These are phyloP conservation scores for Trapa incisa DNA, from an alignment of 345 rosid species.

Conservation along the genomic window DNA sequence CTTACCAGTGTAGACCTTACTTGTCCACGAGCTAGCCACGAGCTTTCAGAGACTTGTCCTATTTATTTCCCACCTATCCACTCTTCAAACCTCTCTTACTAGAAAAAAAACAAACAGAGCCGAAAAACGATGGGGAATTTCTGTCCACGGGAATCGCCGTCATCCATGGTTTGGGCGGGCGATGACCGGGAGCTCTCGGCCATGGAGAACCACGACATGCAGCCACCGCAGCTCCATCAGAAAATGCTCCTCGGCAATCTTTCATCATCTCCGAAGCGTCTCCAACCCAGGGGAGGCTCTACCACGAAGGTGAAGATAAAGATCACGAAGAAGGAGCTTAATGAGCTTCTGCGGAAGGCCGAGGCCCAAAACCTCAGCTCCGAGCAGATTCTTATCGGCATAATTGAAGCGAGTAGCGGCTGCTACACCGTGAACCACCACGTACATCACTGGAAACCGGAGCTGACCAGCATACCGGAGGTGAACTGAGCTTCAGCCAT, in stretches of 20 bases:
- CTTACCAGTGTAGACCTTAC: too few species aligned
- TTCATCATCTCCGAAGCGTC: background rate
- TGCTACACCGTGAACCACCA: slow-evolving; percentile 12
- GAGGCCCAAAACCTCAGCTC: slow-evolving; percentile 30
- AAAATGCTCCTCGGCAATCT: background rate
- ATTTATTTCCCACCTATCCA: background rate
- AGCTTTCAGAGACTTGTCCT: too few species aligned
- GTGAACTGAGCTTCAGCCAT: slow-evolving; percentile 13
- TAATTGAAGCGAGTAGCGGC: slow-evolving; percentile 6
- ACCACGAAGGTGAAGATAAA: slow-evolving; percentile 53
- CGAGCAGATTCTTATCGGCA: slow-evolving; percentile 21
- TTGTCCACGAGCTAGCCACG: too few species aligned
- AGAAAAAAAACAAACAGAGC: background rate
- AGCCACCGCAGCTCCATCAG: background rate
- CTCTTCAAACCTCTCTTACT: background rate
- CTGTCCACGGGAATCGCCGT: background rate
- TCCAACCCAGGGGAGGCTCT: background rate
- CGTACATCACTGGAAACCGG: slow-evolving; percentile 50
- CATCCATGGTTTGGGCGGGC: slow-evolving; percentile 6
- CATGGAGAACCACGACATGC: background rate
- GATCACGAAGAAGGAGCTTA: slow-evolving; percentile 55
- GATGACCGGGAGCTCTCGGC: background rate
- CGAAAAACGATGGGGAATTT: slow-evolving; percentile 9
- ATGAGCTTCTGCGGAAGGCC: slow-evolving; percentile 29
- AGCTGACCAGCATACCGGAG: slow-evolving; percentile 69